Conservation (phyloP, 1,284 basidiomycete genomes). For the Moesziomyces sp. region DNA sequence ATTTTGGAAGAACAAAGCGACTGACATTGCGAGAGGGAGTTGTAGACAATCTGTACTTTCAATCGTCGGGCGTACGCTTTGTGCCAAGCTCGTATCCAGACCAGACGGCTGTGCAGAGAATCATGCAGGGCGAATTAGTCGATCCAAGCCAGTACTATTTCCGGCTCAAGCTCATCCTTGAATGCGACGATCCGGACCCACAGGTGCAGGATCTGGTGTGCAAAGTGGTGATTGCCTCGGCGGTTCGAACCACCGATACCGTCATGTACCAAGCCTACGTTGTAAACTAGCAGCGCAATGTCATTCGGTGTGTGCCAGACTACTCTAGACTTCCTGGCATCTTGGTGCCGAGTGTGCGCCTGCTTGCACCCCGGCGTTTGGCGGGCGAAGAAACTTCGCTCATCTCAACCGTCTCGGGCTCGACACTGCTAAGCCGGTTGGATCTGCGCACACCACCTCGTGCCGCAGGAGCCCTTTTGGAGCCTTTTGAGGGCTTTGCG, state of each 20-base stretch:
- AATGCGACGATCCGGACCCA: conserved; percentile 32
- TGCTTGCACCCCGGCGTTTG: conserved; percentile 11
- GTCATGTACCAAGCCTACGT: conserved; percentile 41
- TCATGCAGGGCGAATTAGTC: conserved; percentile 9
- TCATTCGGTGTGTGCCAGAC: neutral
- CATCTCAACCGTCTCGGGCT: conserved; percentile 18
- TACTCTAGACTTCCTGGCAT: conserved; percentile 44
- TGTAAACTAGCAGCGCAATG: conserved; percentile 14
- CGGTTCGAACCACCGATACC: conserved; percentile 18
- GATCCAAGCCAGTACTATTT: conserved; percentile 36
- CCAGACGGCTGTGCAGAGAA: neutral
- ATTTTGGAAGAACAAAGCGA: too few relatives aligned
- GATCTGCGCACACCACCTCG: conserved; percentile 23
- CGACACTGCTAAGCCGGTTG: conserved; percentile 37
- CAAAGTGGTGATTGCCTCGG: conserved; percentile 34
- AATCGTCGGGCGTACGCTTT: conserved; percentile 22
- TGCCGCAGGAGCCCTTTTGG: conserved; percentile 2
- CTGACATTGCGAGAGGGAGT: neutral
- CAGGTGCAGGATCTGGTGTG: conserved; percentile 34
- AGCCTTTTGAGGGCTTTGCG: neutral
- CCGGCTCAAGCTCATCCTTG: conserved; percentile 24
- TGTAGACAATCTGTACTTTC: conserved; percentile 33
- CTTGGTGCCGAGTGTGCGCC: neutral
- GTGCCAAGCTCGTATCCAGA: conserved; percentile 22
- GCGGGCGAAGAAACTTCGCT: conserved; percentile 15